Conservation (phyloP, 441 rosid genomes). For the Corymbia citriodora region DNA sequence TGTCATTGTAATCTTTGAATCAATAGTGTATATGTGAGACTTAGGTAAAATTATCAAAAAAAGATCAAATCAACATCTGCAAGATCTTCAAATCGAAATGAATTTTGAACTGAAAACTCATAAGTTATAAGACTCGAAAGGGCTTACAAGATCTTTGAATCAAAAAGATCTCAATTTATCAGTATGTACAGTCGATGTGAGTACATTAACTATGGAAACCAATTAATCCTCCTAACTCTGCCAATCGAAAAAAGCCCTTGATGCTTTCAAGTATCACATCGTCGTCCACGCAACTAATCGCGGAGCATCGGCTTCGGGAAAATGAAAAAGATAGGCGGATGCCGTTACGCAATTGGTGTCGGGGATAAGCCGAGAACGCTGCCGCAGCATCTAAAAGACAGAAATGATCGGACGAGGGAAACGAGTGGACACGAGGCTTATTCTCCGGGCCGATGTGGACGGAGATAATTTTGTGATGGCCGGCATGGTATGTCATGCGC, state of each 20-base stretch:
- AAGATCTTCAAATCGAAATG: too few relatives aligned
- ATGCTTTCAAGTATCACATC: not conserved
- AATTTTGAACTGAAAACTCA: not conserved
- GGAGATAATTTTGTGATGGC: not conserved
- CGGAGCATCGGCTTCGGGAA: not conserved
- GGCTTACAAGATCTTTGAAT: not conserved
- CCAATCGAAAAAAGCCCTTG: not conserved
- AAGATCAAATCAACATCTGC: not conserved
- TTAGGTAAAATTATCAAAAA: too few relatives aligned
- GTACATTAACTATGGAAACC: not conserved
- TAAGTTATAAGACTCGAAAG: not conserved
- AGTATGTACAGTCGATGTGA: not conserved
- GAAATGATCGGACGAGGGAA: not conserved
- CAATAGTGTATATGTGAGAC: not conserved
- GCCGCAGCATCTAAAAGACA: not conserved
- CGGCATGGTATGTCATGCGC: not conserved
- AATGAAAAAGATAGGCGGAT: not conserved
- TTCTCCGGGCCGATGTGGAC: not conserved
- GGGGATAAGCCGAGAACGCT: not conserved
- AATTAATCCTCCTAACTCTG: not conserved
- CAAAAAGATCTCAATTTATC: not conserved
- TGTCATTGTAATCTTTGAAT: not conserved
- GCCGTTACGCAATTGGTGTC: too few relatives aligned
- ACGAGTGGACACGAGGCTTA: not conserved
- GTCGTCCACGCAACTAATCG: not conserved